A percentile compares a stretch with the other conserved stretches of the same genome.
These are phyloP conservation scores for Hibiscus trionum DNA, from an alignment of 345 rosid species.

Conservation along the genomic window DNA sequence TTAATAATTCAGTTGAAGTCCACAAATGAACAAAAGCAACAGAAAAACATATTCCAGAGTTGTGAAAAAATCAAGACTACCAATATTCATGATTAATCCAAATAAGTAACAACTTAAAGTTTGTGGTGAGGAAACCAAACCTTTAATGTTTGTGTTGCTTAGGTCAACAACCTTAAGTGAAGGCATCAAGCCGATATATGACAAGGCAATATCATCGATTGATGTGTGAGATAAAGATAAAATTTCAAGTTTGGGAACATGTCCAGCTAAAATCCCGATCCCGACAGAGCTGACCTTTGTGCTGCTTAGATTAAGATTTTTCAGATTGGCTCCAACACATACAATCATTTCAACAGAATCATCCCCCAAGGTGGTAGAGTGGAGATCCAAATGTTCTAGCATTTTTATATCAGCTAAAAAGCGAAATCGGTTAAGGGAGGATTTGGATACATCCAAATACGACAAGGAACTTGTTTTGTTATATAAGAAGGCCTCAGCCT, in stretches of 20 bases:
- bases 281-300: slow-evolving; percentile 70
- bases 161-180: slow-evolving; percentile 49
- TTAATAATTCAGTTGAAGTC: not conserved
- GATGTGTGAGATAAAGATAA: slow-evolving; percentile 50
- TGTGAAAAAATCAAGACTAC: not conserved
- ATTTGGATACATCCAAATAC: slow-evolving; percentile 55
- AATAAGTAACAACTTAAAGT: not conserved
- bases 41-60: not conserved
- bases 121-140: slow-evolving; percentile 25
- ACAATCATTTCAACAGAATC: slow-evolving; percentile 51
- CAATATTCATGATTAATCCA: not conserved
- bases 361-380: slow-evolving; percentile 55
- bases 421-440: slow-evolving; percentile 45
- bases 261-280: slow-evolving; percentile 46
- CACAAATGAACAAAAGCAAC: not conserved
- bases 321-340: slow-evolving; percentile 51
- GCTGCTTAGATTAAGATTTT: slow-evolving; percentile 49
- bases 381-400: slow-evolving; percentile 70
- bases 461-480: slow-evolving; percentile 39
- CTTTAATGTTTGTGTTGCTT: slow-evolving; percentile 63
- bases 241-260: slow-evolving; percentile 58
- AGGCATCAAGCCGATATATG: slow-evolving; percentile 52
- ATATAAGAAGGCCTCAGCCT: slow-evolving; percentile 42
- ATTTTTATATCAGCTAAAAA: slow-evolving; percentile 47
- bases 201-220: slow-evolving; percentile 53